A percentile compares a stretch with the other conserved stretches of the same genome.
Evolutionary conservation across 371 early-diverging fungal genomes (phyloP).

Genomic region (Capillidium heterosporum): DNA sequence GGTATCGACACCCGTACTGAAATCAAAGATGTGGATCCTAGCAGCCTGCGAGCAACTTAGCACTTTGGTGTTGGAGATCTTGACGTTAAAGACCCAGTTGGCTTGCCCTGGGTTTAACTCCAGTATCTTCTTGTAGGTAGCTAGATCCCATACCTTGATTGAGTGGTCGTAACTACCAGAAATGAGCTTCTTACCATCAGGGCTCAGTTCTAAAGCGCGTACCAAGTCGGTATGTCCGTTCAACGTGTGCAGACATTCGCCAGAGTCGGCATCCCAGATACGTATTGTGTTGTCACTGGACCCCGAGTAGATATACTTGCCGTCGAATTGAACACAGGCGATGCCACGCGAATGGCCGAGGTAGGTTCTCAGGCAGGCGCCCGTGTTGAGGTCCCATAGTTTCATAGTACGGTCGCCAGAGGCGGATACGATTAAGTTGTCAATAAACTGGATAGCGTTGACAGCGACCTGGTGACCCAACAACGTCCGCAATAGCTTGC

Average conservation of each 20-base stretch:
- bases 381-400: conserved; percentile 41
- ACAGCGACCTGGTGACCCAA: conserved; percentile 47
- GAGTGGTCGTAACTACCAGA: conserved; percentile 73
- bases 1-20: conserved; percentile 41
- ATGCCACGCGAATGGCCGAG: conserved; percentile 47
- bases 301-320: conserved; percentile 51
- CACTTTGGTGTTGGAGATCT: conserved; percentile 60
- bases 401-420: conserved; percentile 58
- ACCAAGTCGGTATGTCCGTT: conserved; percentile 62
- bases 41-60: conserved; percentile 66
- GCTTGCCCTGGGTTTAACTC: conserved; percentile 35
- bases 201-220: conserved; percentile 36
- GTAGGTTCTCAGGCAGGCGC: conserved; percentile 27
- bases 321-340: conserved; percentile 66
- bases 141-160: conserved; percentile 62
- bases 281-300: conserved; percentile 67
- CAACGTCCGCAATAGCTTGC: conserved; percentile 20
- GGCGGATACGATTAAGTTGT: conserved; percentile 41
- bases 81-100: conserved; percentile 69
- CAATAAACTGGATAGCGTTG: conserved; percentile 50
- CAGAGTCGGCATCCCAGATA: conserved; percentile 62
- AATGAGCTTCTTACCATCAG: conserved; percentile 42
- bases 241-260: conserved; percentile 38
- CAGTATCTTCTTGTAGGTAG: conserved; percentile 26
- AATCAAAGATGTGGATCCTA: conserved; percentile 66